phyloP scores from a whole-genome alignment of 805 yeast genomes.

The Myxozyma monticola region DNA sequence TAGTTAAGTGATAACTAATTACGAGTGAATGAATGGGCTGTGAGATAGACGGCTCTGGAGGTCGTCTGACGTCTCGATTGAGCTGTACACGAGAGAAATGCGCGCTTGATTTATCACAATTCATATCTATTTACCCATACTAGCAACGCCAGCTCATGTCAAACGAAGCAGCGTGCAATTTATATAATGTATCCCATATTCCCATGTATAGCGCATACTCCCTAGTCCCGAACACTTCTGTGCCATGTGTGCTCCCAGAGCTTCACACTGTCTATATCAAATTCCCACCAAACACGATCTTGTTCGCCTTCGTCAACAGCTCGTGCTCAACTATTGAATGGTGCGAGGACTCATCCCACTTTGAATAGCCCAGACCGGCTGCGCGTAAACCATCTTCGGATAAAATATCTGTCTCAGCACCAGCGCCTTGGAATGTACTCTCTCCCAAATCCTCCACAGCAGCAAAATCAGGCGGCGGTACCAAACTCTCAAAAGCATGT shows the following conservation, averaged over 20 bases:
- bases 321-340: not conserved
- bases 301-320: slow-evolving; percentile 2
- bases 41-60: too few species aligned
- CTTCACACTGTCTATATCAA: not conserved
- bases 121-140: too few species aligned
- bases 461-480: slow-evolving; percentile 37
- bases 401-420: not conserved
- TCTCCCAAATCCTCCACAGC: slow-evolving; percentile 24
- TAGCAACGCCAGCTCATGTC: too few species aligned
- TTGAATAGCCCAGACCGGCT: slow-evolving; percentile 6
- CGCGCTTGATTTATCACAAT: too few species aligned
- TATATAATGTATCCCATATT: not conserved
- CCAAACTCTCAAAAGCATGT: slow-evolving; percentile 21
- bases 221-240: too few species aligned
- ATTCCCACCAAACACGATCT: not conserved
- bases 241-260: too few species aligned
- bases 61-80: too few species aligned
- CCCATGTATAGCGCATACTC: too few species aligned
- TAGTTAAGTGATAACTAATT: too few species aligned
- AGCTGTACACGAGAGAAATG: too few species aligned
- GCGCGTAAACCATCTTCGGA: slow-evolving; percentile 10
- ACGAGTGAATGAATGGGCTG: too few species aligned
- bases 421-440: not conserved
- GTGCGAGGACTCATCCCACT: slow-evolving; percentile 4
- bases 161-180: not conserved